Evolutionary conservation across 2,329 filamentous ascomycete species (phyloP).

Genomic region (Geoglossum cookeanum): DNA sequence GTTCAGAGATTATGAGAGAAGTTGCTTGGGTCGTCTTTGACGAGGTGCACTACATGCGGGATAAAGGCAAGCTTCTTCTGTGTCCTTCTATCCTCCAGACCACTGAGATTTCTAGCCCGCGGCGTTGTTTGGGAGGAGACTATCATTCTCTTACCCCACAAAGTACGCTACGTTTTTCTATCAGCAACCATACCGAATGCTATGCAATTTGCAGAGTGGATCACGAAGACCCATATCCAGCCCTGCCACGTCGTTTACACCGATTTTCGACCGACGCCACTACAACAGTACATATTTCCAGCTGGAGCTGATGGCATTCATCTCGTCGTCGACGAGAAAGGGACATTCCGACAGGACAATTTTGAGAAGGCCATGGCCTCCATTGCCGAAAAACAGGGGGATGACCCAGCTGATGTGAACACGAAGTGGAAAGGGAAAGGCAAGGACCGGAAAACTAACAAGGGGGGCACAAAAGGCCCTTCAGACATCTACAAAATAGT

Average conservation of each 20-base stretch:
- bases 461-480: constrained; percentile 53
- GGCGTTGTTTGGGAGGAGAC: constrained; percentile 99
- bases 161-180: constrained; percentile 95
- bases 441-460: constrained; percentile 82
- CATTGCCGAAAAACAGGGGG: constrained; percentile 72
- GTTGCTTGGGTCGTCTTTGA: constrained; percentile 98
- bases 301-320: constrained; percentile 83
- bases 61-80: constrained; percentile 37
- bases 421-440: constrained; percentile 72
- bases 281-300: constrained; percentile 97
- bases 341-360: constrained; percentile 87
- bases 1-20: constrained; percentile 98
- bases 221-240: constrained; percentile 92
- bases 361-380: constrained; percentile 90
- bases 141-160: constrained; percentile 92
- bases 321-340: constrained; percentile 90
- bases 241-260: constrained; percentile 98
- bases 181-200: constrained; percentile 97
- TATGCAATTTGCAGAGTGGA: constrained; percentile 99
- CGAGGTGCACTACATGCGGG: constrained; percentile 96
- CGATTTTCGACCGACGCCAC: constrained; percentile 86
- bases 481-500: constrained; percentile 95
- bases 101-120: constrained; percentile 30
- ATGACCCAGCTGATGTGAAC: constrained; percentile 59
- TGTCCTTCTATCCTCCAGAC: not conserved